Conservation (phyloP, 2,329 filamentous ascomycete species). For the Bipolaris gigantea region DNA sequence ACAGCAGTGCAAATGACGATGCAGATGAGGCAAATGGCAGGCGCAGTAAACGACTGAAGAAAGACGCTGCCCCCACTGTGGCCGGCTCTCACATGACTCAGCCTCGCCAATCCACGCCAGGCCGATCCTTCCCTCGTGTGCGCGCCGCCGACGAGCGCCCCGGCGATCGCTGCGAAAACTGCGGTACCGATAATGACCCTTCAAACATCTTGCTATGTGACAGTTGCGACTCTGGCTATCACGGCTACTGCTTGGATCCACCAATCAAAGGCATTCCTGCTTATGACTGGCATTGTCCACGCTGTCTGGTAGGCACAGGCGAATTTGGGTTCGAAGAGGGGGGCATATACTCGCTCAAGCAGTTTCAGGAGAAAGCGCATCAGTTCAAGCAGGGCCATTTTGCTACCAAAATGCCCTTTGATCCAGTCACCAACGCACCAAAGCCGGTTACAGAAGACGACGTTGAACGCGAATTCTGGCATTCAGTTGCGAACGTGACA, state of each 20-base stretch:
- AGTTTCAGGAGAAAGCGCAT: conserved; percentile 94
- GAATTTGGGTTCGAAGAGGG: conserved; percentile 98
- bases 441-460: conserved; percentile 89
- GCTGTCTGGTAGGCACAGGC: conserved; percentile 92
- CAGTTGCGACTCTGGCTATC: conserved; percentile 86
- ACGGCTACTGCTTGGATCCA: conserved; percentile 86
- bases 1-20: conserved; percentile 64
- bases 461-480: conserved; percentile 95
- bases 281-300: conserved; percentile 92
- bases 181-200: conserved; percentile 75
- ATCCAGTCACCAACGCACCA: conserved; percentile 78
- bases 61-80: conserved; percentile 75
- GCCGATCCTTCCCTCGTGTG: conserved; percentile 58
- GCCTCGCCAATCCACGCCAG: conserved; percentile 78
- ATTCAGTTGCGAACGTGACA: conserved; percentile 87
- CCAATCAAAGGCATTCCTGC: conserved; percentile 76
- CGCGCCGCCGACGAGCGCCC: conserved; percentile 57
- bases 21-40: conserved; percentile 56
- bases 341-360: conserved; percentile 88
- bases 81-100: conserved; percentile 96
- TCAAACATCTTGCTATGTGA: conserved; percentile 79
- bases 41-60: conserved; percentile 90
- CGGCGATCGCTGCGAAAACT: conserved; percentile 80
- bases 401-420: conserved; percentile 83
- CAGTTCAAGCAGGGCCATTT: conserved; percentile 96